Evolutionary conservation across 352 stramenopile species (phyloP).

Genomic region (Phytophthora foliorum): DNA sequence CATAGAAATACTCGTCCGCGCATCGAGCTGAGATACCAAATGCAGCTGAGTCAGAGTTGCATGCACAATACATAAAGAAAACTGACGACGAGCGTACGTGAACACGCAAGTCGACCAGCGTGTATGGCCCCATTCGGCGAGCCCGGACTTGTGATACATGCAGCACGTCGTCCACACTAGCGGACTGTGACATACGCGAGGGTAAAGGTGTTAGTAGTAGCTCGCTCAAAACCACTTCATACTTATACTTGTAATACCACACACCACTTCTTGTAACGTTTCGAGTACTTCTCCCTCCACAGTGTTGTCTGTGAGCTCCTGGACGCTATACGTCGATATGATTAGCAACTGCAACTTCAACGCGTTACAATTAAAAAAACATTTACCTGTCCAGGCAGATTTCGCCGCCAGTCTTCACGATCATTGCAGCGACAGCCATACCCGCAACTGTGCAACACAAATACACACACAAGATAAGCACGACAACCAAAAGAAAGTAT

Average conservation of each 20-base stretch:
- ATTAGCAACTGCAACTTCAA: not conserved
- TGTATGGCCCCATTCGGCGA: constrained; percentile 90
- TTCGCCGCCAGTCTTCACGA: constrained; percentile 87
- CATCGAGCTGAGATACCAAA: constrained; percentile 55
- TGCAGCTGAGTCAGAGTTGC: constrained; percentile 1
- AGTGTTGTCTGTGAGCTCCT: constrained; percentile 88
- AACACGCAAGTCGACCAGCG: constrained; percentile 85
- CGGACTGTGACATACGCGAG: constrained; percentile 45
- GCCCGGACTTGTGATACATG: constrained; percentile 86
- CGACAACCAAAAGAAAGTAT: not conserved
- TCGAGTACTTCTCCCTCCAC: constrained; percentile 85
- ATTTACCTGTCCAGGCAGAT: constrained; percentile 83
- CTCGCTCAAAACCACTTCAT: not conserved
- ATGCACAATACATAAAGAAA: not conserved
- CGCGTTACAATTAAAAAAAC: not conserved
- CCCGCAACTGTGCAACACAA: constrained; percentile 57
- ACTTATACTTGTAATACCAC: not conserved
- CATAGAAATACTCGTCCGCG: constrained; percentile 86
- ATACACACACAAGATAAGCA: not conserved
- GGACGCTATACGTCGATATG: constrained; percentile 51
- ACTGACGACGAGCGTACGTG: constrained; percentile 60
- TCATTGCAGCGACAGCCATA: constrained; percentile 90
- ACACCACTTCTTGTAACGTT: constrained; percentile 77
- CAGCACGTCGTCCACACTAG: constrained; percentile 82
- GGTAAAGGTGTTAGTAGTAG: constrained; percentile 12